phyloP scores from a whole-genome alignment of 495 filamentous ascomycete species.

The Neurospora sp. region DNA sequence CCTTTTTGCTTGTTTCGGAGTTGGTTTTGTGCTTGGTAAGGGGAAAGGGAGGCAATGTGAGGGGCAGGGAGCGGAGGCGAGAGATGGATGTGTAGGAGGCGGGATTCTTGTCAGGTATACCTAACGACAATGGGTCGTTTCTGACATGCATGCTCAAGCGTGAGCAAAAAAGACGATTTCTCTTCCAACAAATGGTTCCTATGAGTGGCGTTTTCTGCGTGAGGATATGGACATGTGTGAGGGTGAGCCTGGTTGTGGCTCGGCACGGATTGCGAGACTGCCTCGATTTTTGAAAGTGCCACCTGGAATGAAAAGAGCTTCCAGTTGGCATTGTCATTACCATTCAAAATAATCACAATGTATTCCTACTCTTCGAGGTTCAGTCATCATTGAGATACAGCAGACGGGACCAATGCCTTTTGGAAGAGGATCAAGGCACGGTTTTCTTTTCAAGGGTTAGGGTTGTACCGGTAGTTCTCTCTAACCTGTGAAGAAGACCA shows the following conservation, averaged over 20 bases:
- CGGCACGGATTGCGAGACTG: background rate
- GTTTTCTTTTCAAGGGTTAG: background rate
- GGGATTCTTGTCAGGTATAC: conserved; percentile 1
- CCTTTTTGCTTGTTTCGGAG: background rate
- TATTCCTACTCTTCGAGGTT: too few species aligned
- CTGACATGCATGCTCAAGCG: background rate
- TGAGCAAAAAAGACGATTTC: background rate
- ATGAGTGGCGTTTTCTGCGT: background rate
- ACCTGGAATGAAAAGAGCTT: background rate
- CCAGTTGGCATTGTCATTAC: background rate
- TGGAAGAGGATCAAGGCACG: background rate
- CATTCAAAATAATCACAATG: background rate
- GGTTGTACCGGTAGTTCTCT: background rate
- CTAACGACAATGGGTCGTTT: background rate
- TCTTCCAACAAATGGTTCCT: background rate
- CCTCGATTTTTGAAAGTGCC: background rate
- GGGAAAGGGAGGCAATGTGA: background rate
- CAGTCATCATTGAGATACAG: too few species aligned
- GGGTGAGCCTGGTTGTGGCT: background rate
- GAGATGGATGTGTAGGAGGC: background rate
- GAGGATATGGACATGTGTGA: background rate
- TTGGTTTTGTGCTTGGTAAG: background rate
- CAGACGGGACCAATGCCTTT: too few species aligned
- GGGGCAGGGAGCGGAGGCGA: background rate
- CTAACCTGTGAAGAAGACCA: too few species aligned